Base-by-base conservation (phyloP, 106 monocot species). In the Apostasia shenzhenica region DNA sequence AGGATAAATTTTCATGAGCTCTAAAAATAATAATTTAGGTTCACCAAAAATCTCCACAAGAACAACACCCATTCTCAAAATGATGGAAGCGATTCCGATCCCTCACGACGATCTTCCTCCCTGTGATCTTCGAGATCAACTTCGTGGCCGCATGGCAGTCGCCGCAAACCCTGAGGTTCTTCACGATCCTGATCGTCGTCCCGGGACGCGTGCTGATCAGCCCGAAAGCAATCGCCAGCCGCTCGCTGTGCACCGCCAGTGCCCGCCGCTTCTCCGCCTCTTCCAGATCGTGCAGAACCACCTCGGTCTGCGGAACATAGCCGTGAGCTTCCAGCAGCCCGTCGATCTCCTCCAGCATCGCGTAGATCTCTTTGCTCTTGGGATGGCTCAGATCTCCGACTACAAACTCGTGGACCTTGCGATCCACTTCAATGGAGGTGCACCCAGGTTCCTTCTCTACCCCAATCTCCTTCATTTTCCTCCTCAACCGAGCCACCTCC, bases 1-100 rank as follows among this genome's bases (percentile, higher is more conserved):
- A 26, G 26, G 26, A 26, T 26, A 26, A 26, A 0, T 26, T 26
- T 26, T 26, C 26, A 26, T 26, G 26, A 26, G 26, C 3, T 57
- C 3, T 37, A 2, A 14, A n/a, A 50, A 50, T 50, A 50, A 50
- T 50, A 5, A 50, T 50, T 50, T 10, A 4, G 44, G 6, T 89
- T 89, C 77, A 93, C 86, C 86, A 89, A 70, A 67, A 89, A 72
- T 89, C 81, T 7, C 89, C 93, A 70, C 93, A 93, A 45, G 93
- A 86, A 64, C 89, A 89, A 0, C 47, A 70, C 6, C 93, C 93
- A 67, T 93, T 66, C 12, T 54, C 47, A 41, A 93, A 93, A 74
- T 93, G 88, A 58, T 88, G 88, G 56, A 93, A 88, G 40, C 89
- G 47, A 75, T 80, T 84, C 45, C 84, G 44, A 76, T 93, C 92